These are phyloP conservation scores for Umbellularia californica DNA, from an alignment of 164 flowering plant genomes.

Conservation along the genomic window DNA sequence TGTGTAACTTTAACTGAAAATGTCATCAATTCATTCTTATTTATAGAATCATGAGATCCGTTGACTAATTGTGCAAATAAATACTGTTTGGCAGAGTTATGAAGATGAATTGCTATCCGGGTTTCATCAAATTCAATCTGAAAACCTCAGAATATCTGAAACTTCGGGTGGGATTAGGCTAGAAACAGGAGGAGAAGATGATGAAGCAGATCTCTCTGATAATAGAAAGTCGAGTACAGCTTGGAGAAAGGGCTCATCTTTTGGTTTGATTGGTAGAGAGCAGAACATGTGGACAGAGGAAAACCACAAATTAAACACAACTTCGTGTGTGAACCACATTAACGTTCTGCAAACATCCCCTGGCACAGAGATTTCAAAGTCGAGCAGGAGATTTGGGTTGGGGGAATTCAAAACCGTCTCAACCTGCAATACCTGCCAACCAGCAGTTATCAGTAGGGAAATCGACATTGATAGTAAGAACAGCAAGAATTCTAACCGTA, in stretches of 20 bases:
- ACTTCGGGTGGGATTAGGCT: constrained; percentile 48
- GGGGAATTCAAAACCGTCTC: constrained; percentile 54
- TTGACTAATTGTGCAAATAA: not conserved
- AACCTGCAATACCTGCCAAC: constrained; percentile 64
- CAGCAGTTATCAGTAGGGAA: constrained; percentile 45
- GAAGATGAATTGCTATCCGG: constrained; percentile 68
- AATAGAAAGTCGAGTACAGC: constrained; percentile 29
- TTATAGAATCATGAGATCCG: not conserved
- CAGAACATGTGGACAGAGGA: constrained; percentile 39
- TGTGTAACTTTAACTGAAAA: not conserved
- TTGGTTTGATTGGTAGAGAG: constrained; percentile 27
- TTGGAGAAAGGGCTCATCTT: constrained; percentile 33
- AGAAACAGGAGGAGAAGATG: constrained; percentile 26
- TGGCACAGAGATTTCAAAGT: constrained; percentile 34
- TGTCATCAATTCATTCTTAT: not conserved
- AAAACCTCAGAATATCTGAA: constrained; percentile 33
- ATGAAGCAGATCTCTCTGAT: constrained; percentile 22
- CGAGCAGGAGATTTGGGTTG: constrained; percentile 49
- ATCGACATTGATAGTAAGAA: constrained; percentile 24
- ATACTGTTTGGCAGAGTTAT: constrained; percentile 56
- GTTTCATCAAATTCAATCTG: constrained; percentile 36
- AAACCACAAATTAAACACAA: constrained; percentile 39
- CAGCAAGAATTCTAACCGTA: constrained; percentile 32
- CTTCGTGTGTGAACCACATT: constrained; percentile 40
- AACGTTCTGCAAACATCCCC: constrained; percentile 48